These are phyloP conservation scores for Ehretia macrophylla DNA, from an alignment of 257 asterid species.

Conservation along the genomic window DNA sequence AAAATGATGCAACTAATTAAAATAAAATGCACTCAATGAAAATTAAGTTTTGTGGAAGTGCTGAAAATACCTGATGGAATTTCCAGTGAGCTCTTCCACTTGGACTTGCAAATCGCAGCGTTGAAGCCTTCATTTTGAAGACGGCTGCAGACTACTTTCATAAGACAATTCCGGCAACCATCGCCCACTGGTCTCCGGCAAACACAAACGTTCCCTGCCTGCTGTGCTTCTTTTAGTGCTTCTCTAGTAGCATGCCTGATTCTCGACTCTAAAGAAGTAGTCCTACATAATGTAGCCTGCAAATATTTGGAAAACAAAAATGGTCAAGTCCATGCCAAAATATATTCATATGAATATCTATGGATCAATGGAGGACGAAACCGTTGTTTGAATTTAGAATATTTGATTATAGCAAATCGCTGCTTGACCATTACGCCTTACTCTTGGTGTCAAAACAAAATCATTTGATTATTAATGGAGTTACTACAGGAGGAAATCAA, in stretches of 20 bases:
- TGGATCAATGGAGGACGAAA: no score
- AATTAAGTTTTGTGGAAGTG: no score
- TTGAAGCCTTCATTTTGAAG: constrained; percentile 60
- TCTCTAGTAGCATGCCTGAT: constrained; percentile 57
- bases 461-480: not conserved
- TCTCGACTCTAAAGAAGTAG: constrained; percentile 63
- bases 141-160: constrained; percentile 64
- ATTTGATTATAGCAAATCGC: no score
- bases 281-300: constrained; percentile 66
- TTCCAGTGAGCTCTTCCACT: constrained; percentile 69
- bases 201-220: constrained; percentile 27
- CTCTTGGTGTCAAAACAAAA: no score
- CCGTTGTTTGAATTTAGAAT: no score
- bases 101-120: constrained; percentile 82
- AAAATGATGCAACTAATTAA: no score
- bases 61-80: constrained; percentile 91
- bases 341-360: not conserved
- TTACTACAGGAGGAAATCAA: not conserved
- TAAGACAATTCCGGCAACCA: constrained; percentile 67
- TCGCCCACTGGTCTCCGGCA: constrained; percentile 30
- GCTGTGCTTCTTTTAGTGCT: constrained; percentile 43
- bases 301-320: not conserved
- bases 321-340: not conserved
- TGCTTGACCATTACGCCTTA: no score
- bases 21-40: no score